A percentile compares a stretch with the other conserved stretches of the same genome.
Evolutionary conservation across 2,329 filamentous ascomycete genomes (phyloP).

Genomic region (Pseudogymnoascus sp.): DNA sequence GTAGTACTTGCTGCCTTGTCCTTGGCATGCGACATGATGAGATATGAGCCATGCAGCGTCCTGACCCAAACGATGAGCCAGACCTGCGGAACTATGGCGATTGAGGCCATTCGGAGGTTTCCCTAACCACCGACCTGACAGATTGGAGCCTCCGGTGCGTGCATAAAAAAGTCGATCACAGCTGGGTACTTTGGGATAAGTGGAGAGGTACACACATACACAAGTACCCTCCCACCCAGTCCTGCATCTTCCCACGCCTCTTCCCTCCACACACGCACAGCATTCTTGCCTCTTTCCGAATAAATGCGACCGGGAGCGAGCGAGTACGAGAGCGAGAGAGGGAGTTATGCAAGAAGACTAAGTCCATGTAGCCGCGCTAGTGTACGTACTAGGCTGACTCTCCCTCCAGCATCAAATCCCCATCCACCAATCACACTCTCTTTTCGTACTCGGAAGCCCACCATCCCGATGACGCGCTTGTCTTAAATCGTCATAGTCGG

Average conservation of each 20-base stretch:
- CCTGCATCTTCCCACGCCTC: not conserved
- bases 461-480: not conserved
- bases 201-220: not conserved
- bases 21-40: not conserved
- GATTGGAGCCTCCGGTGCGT: not conserved
- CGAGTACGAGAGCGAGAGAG: not conserved
- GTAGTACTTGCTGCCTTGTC: not conserved
- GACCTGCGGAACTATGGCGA: not conserved
- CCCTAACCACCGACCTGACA: constrained; percentile 3
- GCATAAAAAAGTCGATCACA: not conserved
- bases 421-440: not conserved
- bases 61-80: not conserved
- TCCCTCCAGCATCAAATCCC: not conserved
- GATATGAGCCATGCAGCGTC: not conserved
- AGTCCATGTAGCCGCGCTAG: not conserved
- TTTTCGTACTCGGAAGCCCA: not conserved
- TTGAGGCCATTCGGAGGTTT: constrained; percentile 4
- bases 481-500: not conserved
- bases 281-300: not conserved
- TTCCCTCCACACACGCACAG: not conserved
- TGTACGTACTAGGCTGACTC: not conserved
- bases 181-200: not conserved
- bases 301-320: not conserved
- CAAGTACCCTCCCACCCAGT: not conserved
- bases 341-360: not conserved